Conservation (phyloP, 768 basidiomycete genomes). For the Pleurotus salmoneostramineus region DNA sequence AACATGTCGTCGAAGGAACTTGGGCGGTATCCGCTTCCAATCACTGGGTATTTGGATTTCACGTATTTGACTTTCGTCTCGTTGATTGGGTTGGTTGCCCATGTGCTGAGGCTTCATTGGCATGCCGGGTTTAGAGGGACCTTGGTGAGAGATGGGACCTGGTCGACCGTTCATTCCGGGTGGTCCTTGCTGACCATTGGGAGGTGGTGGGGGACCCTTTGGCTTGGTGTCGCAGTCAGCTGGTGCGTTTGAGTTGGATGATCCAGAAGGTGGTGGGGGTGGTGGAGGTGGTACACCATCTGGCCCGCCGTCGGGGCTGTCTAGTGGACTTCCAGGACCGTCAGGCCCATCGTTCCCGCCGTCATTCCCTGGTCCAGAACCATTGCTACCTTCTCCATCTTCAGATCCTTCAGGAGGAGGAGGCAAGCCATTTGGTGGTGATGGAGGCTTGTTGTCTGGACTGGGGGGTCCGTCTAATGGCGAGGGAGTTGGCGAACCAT, state of each 20-base stretch:
- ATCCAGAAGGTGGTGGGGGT: not conserved
- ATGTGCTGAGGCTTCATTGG: not conserved
- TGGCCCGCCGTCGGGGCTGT: not conserved
- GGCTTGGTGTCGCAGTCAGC: not conserved
- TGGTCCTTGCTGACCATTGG: not conserved
- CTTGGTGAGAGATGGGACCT: not conserved
- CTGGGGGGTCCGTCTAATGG: not conserved
- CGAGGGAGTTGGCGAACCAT: not conserved
- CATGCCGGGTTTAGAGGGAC: not conserved
- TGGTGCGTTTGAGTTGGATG: not conserved
- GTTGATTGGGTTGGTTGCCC: not conserved
- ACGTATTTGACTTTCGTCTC: not conserved
- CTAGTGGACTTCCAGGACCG: not conserved
- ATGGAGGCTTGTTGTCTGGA: not conserved
- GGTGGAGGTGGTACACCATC: not conserved
- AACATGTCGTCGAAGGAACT: constrained; percentile 5
- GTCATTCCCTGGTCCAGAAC: no score
- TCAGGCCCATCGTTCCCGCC: not conserved
- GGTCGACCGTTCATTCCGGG: not conserved
- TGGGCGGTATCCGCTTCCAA: constrained; percentile 6
- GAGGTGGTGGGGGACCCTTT: not conserved
- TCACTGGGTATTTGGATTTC: not conserved
- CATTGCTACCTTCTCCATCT: no score
- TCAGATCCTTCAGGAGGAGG: no score
- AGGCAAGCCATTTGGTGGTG: not conserved